These are phyloP conservation scores for Cryptococcus jaspeensis DNA, from an alignment of 1,284 basidiomycete genomes.

Conservation along the genomic window DNA sequence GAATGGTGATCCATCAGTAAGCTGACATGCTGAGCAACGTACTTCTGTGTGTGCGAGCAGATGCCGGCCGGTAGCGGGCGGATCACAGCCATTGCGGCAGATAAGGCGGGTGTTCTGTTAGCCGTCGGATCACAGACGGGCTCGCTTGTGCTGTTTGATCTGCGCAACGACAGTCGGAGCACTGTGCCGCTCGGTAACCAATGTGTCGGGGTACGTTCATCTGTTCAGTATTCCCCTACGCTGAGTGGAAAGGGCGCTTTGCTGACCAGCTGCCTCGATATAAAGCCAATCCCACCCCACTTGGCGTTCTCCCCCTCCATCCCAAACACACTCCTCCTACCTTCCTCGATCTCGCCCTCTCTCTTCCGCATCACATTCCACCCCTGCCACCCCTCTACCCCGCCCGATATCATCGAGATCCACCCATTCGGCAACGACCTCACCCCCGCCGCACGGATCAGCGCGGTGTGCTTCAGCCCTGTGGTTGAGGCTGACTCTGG, in stretches of 20 bases:
- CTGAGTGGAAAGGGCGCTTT: background rate
- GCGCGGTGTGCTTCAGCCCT: slow-evolving; percentile 17
- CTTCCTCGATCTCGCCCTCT: slow-evolving; percentile 3
- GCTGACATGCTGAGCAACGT: background rate
- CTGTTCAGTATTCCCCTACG: background rate
- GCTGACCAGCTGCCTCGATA: background rate
- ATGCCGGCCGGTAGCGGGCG: background rate
- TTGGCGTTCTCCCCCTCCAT: slow-evolving; percentile 13
- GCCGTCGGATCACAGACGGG: slow-evolving; percentile 1
- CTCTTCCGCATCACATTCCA: slow-evolving; percentile 10
- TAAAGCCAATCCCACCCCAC: slow-evolving; percentile 9
- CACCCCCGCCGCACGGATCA: background rate
- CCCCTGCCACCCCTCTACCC: background rate
- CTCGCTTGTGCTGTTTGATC: slow-evolving; percentile 2
- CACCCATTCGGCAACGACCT: slow-evolving; percentile 1
- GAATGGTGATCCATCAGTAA: too few relatives aligned
- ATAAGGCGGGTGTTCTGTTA: background rate
- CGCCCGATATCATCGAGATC: slow-evolving; percentile 3
- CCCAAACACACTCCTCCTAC: slow-evolving; percentile 10
- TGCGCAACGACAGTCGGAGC: background rate
- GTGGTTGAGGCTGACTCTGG: background rate
- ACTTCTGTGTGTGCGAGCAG: background rate
- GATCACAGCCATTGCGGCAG: background rate
- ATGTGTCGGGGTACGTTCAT: slow-evolving; percentile 1
- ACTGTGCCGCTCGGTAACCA: background rate